These are phyloP conservation scores for Closterium sp. DNA, from an alignment of 139 green algal species.

Conservation along the genomic window DNA sequence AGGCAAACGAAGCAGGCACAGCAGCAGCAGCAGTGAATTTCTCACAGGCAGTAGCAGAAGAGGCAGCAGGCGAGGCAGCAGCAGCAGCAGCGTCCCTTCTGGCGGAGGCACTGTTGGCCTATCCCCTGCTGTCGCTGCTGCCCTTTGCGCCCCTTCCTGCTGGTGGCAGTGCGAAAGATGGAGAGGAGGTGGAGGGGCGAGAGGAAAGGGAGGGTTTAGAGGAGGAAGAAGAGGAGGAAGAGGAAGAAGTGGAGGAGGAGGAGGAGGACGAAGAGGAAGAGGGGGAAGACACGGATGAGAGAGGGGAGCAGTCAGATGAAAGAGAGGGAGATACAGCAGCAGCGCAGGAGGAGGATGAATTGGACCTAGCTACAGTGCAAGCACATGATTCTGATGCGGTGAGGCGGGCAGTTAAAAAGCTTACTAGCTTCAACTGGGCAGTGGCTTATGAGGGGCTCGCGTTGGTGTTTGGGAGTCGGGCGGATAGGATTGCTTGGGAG, in stretches of 20 bases:
- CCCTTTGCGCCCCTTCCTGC: not conserved
- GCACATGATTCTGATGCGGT: not conserved
- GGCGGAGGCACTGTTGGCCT: not conserved
- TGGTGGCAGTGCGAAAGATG: not conserved
- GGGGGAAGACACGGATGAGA: not conserved
- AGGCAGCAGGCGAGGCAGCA: not conserved
- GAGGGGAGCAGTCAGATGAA: not conserved
- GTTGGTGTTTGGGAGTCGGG: not conserved
- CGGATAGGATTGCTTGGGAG: not conserved
- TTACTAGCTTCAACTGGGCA: not conserved
- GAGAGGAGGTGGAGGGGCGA: not conserved
- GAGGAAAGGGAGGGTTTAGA: not conserved
- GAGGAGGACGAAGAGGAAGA: not conserved
- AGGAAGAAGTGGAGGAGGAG: not conserved
- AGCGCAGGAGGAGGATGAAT: not conserved
- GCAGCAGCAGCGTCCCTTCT: not conserved
- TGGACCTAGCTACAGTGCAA: not conserved
- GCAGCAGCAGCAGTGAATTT: not conserved
- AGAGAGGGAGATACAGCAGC: not conserved
- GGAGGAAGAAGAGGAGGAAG: not conserved
- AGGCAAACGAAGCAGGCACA: not conserved
- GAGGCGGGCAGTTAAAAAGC: not conserved
- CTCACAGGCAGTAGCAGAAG: not conserved
- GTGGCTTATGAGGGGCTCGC: not conserved
- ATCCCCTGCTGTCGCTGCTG: not conserved